These are phyloP conservation scores for Scedosporium boydii DNA, from an alignment of 2,329 filamentous ascomycete species.

Conservation along the genomic window DNA sequence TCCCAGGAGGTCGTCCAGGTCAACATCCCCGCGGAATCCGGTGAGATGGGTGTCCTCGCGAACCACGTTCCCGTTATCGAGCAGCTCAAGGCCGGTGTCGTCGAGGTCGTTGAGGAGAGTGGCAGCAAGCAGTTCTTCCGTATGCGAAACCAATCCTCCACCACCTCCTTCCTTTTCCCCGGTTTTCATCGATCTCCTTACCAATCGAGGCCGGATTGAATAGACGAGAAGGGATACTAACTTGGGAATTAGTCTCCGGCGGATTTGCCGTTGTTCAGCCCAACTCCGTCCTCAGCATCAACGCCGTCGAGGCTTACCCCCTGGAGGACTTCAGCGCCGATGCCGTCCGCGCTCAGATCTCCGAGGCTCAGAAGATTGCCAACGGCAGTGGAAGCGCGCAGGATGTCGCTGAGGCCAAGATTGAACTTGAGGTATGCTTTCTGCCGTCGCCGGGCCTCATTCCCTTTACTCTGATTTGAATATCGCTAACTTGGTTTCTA, in stretches of 20 bases:
- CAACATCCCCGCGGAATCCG: conserved; percentile 95
- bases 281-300: conserved; percentile 91
- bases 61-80: conserved; percentile 99
- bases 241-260: conserved; percentile 62
- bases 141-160: conserved; percentile 31
- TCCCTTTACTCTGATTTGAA: background rate
- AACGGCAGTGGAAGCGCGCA: conserved; percentile 86
- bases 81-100: conserved; percentile 92
- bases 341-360: conserved; percentile 77
- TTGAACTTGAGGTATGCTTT: conserved; percentile 80
- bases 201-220: background rate
- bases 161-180: background rate
- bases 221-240: background rate
- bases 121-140: conserved; percentile 98
- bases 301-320: conserved; percentile 90
- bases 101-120: conserved; percentile 92
- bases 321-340: conserved; percentile 95
- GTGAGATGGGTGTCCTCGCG: conserved; percentile 98
- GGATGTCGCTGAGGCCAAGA: conserved; percentile 97
- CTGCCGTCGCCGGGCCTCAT: background rate
- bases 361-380: conserved; percentile 93
- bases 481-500: background rate
- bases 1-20: conserved; percentile 76
- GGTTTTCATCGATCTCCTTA: background rate
- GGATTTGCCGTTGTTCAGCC: conserved; percentile 97